These are phyloP conservation scores for Spathaspora gorwiae DNA, from an alignment of 805 yeast genomes.

Conservation along the genomic window DNA sequence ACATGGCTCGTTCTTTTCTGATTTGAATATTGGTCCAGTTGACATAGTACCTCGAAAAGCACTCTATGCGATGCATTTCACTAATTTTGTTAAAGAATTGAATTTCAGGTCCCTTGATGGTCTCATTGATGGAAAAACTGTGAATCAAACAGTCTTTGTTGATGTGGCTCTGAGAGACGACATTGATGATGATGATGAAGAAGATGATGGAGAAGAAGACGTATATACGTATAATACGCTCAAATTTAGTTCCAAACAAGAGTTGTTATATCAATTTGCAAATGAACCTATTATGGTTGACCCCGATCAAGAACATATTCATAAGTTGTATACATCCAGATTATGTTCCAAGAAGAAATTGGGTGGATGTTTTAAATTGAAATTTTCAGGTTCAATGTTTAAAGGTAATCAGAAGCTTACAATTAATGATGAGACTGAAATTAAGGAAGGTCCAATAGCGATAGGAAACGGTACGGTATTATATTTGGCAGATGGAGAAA, in stretches of 20 bases:
- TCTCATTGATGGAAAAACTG: constrained; percentile 50
- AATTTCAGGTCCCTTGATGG: constrained; percentile 52
- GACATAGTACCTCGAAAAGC: constrained; percentile 32
- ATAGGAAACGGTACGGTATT: constrained; percentile 62
- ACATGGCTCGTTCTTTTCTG: constrained; percentile 15
- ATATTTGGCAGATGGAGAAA: constrained; percentile 56
- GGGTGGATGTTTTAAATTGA: constrained; percentile 47
- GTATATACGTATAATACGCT: background rate
- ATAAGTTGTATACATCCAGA: constrained; percentile 44
- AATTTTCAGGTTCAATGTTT: constrained; percentile 22
- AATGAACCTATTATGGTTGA: constrained; percentile 37
- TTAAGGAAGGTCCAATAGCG: constrained; percentile 39
- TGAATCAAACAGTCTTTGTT: constrained; percentile 61
- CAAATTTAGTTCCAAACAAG: constrained; percentile 30
- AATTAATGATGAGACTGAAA: constrained; percentile 55
- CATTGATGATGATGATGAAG: constrained; percentile 17
- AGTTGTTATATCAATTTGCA: constrained; percentile 59
- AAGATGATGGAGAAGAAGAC: background rate
- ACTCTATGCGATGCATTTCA: constrained; percentile 42
- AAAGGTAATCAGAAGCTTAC: constrained; percentile 16
- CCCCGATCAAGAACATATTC: constrained; percentile 4
- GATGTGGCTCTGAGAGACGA: constrained; percentile 34
- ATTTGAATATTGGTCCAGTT: constrained; percentile 17
- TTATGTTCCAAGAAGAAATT: constrained; percentile 59
- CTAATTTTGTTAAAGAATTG: constrained; percentile 66